phyloP scores from a whole-genome alignment of 768 basidiomycete genomes.

The Podaxis sp. region DNA sequence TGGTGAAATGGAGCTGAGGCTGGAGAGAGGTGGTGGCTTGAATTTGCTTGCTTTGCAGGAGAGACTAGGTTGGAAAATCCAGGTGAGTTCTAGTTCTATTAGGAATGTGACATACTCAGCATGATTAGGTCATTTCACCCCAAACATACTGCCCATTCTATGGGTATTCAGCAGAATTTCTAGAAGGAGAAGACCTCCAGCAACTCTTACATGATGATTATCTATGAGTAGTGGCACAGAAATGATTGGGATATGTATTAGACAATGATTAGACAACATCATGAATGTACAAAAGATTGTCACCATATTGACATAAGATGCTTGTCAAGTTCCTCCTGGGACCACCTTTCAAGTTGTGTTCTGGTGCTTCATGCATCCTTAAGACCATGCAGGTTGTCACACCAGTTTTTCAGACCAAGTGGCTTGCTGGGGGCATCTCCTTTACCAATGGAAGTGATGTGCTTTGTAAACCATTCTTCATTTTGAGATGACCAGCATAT shows the following conservation, averaged over 20 bases:
- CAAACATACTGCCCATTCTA: not conserved
- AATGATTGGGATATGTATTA: not conserved
- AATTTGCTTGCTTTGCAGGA: not conserved
- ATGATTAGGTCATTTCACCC: not conserved
- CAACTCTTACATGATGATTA: not conserved
- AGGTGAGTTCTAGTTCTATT: not conserved
- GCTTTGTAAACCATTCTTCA: not conserved
- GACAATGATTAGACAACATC: too few species aligned
- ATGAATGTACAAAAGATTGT: not conserved
- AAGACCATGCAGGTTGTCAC: not conserved
- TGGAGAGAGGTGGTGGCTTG: not conserved
- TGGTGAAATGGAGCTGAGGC: not conserved
- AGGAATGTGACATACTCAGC: not conserved
- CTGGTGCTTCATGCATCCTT: not conserved
- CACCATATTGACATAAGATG: not conserved
- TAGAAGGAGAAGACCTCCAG: not conserved
- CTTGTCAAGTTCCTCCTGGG: not conserved
- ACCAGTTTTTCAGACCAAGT: not conserved
- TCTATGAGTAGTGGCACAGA: not conserved
- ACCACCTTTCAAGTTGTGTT: not conserved
- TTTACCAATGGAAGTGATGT: not conserved
- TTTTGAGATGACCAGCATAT: not conserved
- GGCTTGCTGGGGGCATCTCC: not conserved
- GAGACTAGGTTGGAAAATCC: not conserved
- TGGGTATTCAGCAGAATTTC: not conserved